Conservation (phyloP, 2,329 filamentous ascomycete genomes). For the Septoria petroselini region DNA sequence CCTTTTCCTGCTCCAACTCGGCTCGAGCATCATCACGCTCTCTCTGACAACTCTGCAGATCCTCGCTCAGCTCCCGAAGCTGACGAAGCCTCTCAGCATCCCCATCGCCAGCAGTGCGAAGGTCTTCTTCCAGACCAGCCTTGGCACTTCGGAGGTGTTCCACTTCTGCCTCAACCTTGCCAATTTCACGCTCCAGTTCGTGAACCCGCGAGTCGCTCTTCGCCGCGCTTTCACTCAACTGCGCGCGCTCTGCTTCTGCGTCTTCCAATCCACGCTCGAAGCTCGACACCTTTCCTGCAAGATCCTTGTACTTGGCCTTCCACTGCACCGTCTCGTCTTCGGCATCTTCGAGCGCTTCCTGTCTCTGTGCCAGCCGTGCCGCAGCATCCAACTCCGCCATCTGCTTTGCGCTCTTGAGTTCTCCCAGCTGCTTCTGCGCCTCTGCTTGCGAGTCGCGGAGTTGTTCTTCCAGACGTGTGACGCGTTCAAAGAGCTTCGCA, state of each 20-base stretch:
- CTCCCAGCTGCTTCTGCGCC: conserved; percentile 39
- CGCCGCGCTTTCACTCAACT: conserved; percentile 10
- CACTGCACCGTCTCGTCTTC: conserved; percentile 37
- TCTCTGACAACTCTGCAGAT: conserved; percentile 18
- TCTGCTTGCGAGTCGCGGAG: conserved; percentile 29
- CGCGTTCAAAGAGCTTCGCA: conserved; percentile 43
- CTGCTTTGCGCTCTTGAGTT: conserved; percentile 43
- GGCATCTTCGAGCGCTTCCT: conserved; percentile 46
- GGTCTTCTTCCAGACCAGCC: conserved; percentile 19
- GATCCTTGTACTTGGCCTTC: conserved; percentile 16
- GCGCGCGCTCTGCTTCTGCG: conserved; percentile 15
- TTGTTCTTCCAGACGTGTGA: conserved; percentile 40
- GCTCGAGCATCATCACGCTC: conserved; percentile 7
- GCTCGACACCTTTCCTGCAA: conserved; percentile 13
- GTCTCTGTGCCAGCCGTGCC: conserved; percentile 44
- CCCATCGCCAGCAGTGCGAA: conserved; percentile 10
- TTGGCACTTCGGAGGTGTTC: conserved; percentile 12
- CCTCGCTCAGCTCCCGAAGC: conserved; percentile 15
- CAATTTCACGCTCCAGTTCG: conserved; percentile 10
- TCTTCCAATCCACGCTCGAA: conserved; percentile 14
- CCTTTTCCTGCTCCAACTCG: conserved; percentile 34
- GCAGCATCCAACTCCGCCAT: conserved; percentile 46
- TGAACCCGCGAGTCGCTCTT: neutral
- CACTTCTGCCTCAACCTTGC: neutral
- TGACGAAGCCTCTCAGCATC: conserved; percentile 16